Evolutionary conservation across 176 grass and related monocot genomes (phyloP).

Genomic region (Ensete ventricosum): DNA sequence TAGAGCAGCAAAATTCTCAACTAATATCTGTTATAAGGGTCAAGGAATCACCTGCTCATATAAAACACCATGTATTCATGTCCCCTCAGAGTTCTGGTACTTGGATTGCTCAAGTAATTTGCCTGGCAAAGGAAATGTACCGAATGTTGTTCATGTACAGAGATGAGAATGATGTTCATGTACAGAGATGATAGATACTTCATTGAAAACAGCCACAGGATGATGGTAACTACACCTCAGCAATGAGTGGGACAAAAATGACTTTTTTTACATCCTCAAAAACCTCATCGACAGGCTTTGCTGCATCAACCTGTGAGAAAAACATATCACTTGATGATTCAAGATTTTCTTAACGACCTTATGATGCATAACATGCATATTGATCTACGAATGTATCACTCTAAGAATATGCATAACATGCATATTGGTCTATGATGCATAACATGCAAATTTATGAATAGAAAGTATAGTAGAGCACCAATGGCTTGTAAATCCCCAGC

Average conservation of each 20-base stretch:
- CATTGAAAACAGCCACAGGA: background rate
- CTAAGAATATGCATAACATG: background rate
- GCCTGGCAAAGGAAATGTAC: background rate
- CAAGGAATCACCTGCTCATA: background rate
- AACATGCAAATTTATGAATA: background rate
- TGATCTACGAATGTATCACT: background rate
- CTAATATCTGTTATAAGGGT: background rate
- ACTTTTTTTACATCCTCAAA: constrained; percentile 53
- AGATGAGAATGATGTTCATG: background rate
- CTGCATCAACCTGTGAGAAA: constrained; percentile 39
- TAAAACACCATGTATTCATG: background rate
- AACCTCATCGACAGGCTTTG: constrained; percentile 31
- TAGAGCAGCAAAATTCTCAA: background rate
- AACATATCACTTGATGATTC: background rate
- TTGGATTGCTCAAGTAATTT: constrained; percentile 1
- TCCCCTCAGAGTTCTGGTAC: background rate
- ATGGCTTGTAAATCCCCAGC: no score
- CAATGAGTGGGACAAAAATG: constrained; percentile 23
- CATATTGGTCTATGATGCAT: background rate
- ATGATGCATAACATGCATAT: background rate
- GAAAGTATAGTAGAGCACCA: no score
- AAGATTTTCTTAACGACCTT: background rate
- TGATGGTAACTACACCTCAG: constrained; percentile 20
- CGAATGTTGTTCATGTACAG: background rate
- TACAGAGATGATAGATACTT: background rate